phyloP scores from a whole-genome alignment of 129 eudicot species.

The Flaveria linearis region DNA sequence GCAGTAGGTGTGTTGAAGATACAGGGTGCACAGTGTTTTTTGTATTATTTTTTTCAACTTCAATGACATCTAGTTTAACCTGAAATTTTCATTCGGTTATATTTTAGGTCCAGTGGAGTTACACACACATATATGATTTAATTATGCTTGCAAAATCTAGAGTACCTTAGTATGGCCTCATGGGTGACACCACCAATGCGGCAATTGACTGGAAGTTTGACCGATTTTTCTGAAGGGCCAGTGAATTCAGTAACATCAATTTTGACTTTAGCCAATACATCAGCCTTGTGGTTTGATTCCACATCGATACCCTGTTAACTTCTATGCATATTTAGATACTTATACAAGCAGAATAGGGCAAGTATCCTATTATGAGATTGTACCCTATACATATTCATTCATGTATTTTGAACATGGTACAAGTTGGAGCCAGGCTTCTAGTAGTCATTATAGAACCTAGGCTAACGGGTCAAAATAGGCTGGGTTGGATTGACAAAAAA shows the following conservation, averaged over 20 bases:
- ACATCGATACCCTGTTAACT: slow-evolving; percentile 45
- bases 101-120: slow-evolving; percentile 5
- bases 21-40: slow-evolving; percentile 51
- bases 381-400: not conserved
- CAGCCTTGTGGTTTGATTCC: slow-evolving; percentile 38
- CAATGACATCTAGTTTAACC: slow-evolving; percentile 48
- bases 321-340: slow-evolving; percentile 27
- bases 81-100: slow-evolving; percentile 33
- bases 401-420: not conserved
- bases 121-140: not conserved
- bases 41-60: slow-evolving; percentile 35
- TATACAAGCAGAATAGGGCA: slow-evolving; percentile 22
- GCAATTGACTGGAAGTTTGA: slow-evolving; percentile 48
- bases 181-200: slow-evolving; percentile 36
- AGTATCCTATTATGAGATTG: slow-evolving; percentile 7
- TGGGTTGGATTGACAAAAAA: not conserved
- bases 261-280: slow-evolving; percentile 40
- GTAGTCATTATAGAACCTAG: slow-evolving; percentile 13
- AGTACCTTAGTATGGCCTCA: slow-evolving; percentile 45
- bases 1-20: slow-evolving; percentile 53
- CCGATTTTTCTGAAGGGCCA: slow-evolving; percentile 34
- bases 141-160: slow-evolving; percentile 17
- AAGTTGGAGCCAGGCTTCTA: not conserved
- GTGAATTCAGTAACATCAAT: slow-evolving; percentile 38
- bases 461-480: slow-evolving; percentile 4